phyloP scores from a whole-genome alignment of 2,329 filamentous ascomycete species.

The Cercospora sp. region DNA sequence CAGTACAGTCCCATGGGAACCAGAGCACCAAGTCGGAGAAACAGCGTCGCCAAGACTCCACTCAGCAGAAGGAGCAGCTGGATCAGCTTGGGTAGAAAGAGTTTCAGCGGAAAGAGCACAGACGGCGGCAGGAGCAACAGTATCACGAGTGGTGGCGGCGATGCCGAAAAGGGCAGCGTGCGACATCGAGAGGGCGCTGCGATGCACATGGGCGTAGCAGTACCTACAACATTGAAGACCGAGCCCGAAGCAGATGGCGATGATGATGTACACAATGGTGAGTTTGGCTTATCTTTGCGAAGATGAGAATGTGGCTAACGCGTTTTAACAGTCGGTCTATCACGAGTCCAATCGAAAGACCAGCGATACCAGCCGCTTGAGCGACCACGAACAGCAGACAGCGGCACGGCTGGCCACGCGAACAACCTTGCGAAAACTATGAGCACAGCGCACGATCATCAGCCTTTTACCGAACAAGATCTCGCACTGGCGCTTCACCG shows the following conservation, averaged over 20 bases:
- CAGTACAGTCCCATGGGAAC: constrained; percentile 53
- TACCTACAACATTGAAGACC: constrained; percentile 34
- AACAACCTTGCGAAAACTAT: constrained; percentile 27
- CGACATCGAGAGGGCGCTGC: constrained; percentile 17
- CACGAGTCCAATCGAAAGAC: constrained; percentile 37
- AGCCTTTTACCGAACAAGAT: constrained; percentile 48
- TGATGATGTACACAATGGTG: constrained; percentile 51
- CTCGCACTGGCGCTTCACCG: constrained; percentile 46
- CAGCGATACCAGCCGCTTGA: constrained; percentile 23
- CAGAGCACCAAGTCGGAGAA: constrained; percentile 44
- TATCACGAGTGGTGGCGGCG: constrained; percentile 19
- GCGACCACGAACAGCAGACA: constrained; percentile 35
- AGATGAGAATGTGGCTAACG: constrained; percentile 4
- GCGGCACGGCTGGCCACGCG: constrained; percentile 20
- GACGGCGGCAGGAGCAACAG: constrained; percentile 25
- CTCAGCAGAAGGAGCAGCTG: constrained; percentile 33
- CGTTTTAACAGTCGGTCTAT: constrained; percentile 35
- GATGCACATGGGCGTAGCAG: constrained; percentile 26
- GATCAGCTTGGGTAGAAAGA: constrained; percentile 31
- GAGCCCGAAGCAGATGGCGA: constrained; percentile 47
- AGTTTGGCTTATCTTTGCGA: constrained; percentile 22
- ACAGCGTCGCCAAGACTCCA: constrained; percentile 22
- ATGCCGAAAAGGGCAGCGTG: constrained; percentile 24
- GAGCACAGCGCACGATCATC: constrained; percentile 37
- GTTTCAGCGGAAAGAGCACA: constrained; percentile 26